Conservation (phyloP, 2,329 filamentous ascomycete genomes). For the Keithomyces neogunnii region DNA sequence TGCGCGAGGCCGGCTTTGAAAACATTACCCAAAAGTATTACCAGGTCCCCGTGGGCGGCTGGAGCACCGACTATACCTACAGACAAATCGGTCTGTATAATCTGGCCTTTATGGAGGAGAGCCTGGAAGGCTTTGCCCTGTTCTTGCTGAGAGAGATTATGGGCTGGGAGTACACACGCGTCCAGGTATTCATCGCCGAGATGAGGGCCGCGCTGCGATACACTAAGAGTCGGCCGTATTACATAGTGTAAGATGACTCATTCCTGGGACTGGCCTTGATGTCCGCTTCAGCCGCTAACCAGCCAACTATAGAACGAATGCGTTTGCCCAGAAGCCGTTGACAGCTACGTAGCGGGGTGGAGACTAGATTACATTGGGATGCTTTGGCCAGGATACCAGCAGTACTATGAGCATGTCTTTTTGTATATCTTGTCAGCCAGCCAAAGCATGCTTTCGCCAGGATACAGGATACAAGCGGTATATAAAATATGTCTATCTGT, state of each 20-base stretch:
- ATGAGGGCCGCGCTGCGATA: conserved; percentile 16
- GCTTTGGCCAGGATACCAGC: too few relatives aligned
- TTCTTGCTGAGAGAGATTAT: conserved; percentile 20
- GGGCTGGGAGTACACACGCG: conserved; percentile 16
- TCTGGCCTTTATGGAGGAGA: conserved; percentile 16
- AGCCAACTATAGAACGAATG: conserved; percentile 7
- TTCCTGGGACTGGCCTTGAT: not conserved
- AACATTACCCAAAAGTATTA: conserved; percentile 8
- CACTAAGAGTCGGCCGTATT: conserved; percentile 14
- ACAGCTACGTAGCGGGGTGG: too few relatives aligned
- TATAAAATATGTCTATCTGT: too few relatives aligned
- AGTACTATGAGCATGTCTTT: too few relatives aligned
- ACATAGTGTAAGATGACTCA: conserved; percentile 12
- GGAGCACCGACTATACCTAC: conserved; percentile 10
- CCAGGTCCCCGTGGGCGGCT: conserved; percentile 9
- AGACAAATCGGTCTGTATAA: conserved; percentile 13
- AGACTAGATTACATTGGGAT: not conserved
- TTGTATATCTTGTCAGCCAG: too few relatives aligned
- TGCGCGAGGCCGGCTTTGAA: conserved; percentile 17
- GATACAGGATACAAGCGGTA: too few relatives aligned
- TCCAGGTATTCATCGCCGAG: conserved; percentile 15
- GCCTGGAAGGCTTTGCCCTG: conserved; percentile 19
- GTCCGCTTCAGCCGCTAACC: not conserved
- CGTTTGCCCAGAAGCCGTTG: conserved; percentile 7
- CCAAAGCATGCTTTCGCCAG: too few relatives aligned